Evolutionary conservation across 2,329 filamentous ascomycete genomes (phyloP), one percentile per base, ranked within the genome.

Genomic region (Diplocarpon rosae): DNA sequence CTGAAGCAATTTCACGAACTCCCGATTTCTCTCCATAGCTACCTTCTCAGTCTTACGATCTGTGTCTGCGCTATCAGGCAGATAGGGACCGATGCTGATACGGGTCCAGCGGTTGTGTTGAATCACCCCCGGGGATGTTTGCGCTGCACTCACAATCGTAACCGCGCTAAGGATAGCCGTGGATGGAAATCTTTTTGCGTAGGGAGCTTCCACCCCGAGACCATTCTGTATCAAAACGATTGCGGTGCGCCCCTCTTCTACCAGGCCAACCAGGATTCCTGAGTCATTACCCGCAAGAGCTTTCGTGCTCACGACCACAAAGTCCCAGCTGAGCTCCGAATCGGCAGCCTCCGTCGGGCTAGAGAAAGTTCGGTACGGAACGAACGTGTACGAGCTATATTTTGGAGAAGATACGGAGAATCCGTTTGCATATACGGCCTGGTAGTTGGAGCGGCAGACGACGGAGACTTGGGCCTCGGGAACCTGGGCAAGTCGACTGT

Each of bases 101-200:
- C 81, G 67, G 36, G 82, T 86, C 82, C 82, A 86, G 32, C 80
- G 72, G 60, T 85, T 84, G 63, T 86, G 82, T 37, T 73, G 69
- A 45, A 86, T 74, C 0, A 73, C 65, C 5, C 82, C 82, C 17
- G 72, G 76, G 2, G 65, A 63, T 5, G 71, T 73, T 62, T 85
- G 82, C 51, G 80, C 81, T 13, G 78, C 81, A 52, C 76, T 81
- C 28, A 82, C 71, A 48, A 85, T 71, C 1, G 82, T 85, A 27
- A 85, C 81, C 17, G 76, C 81, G 54, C 75, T 82, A 47, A 85
- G 64, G 37, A 86, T 75, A 1, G 74, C 69, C 1, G 71, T 73
- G 2, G 58, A 37, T 0, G 80, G 76, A 54, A 85, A 85, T 5
- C 80, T 71, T 41, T 66, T 65, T 27, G 70, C 65, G 62, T 84